phyloP scores from a whole-genome alignment of 768 basidiomycete species.

The Cystofilobasidium ferigula region DNA sequence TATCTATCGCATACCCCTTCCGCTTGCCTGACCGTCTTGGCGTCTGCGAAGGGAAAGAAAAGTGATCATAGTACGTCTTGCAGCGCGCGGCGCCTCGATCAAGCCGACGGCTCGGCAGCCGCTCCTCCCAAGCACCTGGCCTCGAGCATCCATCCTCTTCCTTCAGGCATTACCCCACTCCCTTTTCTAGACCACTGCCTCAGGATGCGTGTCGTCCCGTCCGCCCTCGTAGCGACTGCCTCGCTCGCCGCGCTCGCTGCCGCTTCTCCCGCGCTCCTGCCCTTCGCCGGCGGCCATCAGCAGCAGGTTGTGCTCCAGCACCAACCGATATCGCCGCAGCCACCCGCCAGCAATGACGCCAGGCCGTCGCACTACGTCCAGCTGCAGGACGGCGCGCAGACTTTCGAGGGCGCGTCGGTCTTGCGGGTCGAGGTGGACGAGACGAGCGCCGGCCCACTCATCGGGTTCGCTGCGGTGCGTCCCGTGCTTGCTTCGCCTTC shows the following conservation, averaged over 20 bases:
- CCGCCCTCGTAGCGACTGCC: not conserved
- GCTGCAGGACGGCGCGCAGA: not conserved
- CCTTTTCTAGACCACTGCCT: not conserved
- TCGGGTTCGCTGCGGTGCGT: conserved; percentile 10
- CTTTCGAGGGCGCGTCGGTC: conserved; percentile 4
- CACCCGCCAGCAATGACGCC: not conserved
- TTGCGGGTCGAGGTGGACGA: not conserved
- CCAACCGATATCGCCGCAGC: not conserved
- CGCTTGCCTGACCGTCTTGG: too few species aligned
- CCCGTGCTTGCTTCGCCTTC: not conserved
- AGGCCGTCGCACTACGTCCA: not conserved
- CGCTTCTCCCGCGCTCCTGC: not conserved
- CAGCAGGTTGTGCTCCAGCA: not conserved
- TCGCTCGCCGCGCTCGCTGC: not conserved
- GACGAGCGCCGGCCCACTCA: not conserved
- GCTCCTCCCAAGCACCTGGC: too few species aligned
- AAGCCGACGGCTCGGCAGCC: too few species aligned
- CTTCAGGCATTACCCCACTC: not conserved
- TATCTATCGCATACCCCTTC: too few species aligned
- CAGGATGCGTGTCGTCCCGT: not conserved
- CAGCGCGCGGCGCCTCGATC: too few species aligned
- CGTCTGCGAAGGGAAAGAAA: too few species aligned
- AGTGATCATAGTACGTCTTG: too few species aligned
- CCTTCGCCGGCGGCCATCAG: not conserved
- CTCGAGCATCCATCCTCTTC: too few species aligned